phyloP scores from a whole-genome alignment of 2,329 filamentous ascomycete species.

The Sporothrix phasma region DNA sequence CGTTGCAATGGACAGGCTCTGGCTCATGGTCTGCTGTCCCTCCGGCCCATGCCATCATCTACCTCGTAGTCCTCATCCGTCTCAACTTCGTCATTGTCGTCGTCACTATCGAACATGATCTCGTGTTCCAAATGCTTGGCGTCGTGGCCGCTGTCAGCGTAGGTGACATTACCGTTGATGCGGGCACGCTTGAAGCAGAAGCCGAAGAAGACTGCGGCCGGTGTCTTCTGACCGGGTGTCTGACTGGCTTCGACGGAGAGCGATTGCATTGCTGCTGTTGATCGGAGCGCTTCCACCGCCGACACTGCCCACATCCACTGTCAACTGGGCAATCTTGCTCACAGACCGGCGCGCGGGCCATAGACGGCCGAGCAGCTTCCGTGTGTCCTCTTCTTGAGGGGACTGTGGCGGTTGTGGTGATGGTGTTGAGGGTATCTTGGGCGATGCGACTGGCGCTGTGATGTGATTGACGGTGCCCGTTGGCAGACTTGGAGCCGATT shows the following conservation, averaged over 20 bases:
- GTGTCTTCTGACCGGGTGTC: not conserved
- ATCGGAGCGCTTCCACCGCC: not conserved
- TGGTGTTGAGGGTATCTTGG: not conserved
- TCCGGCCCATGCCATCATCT: not conserved
- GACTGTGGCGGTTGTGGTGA: not conserved
- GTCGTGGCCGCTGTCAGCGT: not conserved
- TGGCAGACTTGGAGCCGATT: conserved; percentile 17
- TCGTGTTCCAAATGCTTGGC: conserved; percentile 15
- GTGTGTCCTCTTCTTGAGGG: not conserved
- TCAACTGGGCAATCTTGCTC: conserved; percentile 17
- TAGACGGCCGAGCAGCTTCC: not conserved
- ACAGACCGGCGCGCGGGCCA: conserved; percentile 11
- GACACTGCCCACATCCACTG: conserved; percentile 9
- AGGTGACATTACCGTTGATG: not conserved
- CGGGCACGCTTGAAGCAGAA: not conserved
- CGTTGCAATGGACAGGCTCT: not conserved
- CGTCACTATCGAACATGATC: conserved; percentile 14
- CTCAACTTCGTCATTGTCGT: conserved; percentile 8
- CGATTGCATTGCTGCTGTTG: not conserved
- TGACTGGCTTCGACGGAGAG: conserved; percentile 2
- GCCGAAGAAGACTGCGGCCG: not conserved
- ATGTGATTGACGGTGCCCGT: not conserved
- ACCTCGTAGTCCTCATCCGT: not conserved
- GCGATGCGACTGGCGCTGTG: not conserved
- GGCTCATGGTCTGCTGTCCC: not conserved